phyloP scores from a whole-genome alignment of 2,329 filamentous ascomycete genomes.

The Botryosphaeria dothidea region DNA sequence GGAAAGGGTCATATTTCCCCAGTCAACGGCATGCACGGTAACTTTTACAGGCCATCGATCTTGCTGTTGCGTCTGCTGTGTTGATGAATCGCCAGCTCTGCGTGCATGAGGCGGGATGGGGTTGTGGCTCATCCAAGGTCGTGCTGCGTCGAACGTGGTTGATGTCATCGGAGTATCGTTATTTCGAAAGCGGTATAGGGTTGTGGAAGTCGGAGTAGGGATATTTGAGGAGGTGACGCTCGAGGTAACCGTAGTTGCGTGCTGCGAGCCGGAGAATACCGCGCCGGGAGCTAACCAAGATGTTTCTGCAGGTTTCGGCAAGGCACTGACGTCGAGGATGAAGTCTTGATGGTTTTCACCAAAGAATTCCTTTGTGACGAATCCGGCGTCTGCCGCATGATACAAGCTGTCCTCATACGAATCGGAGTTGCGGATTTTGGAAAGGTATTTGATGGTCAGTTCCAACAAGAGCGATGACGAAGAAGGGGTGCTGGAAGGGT shows the following conservation, averaged over 20 bases:
- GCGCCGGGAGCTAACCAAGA: conserved; percentile 65
- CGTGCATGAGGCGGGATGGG: conserved; percentile 29
- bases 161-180: conserved; percentile 26
- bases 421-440: conserved; percentile 56
- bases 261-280: conserved; percentile 62
- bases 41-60: conserved; percentile 70
- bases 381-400: conserved; percentile 54
- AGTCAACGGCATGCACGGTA: conserved; percentile 63
- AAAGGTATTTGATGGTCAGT: conserved; percentile 63
- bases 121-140: conserved; percentile 41
- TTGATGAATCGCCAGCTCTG: conserved; percentile 23
- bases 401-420: conserved; percentile 57
- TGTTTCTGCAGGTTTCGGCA: conserved; percentile 54
- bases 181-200: conserved; percentile 30
- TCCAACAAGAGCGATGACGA: conserved; percentile 48
- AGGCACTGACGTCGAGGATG: conserved; percentile 54
- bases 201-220: conserved; percentile 23
- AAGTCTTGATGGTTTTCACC: conserved; percentile 58
- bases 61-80: conserved; percentile 38
- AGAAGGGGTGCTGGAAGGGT: conserved; percentile 26
- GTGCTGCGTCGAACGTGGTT: conserved; percentile 30
- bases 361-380: conserved; percentile 56
- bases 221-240: conserved; percentile 23
- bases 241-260: conserved; percentile 48
- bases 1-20: conserved; percentile 60